Conservation (phyloP, 352 stramenopile genomes). For the Thalassiosira livingstoniorum region DNA sequence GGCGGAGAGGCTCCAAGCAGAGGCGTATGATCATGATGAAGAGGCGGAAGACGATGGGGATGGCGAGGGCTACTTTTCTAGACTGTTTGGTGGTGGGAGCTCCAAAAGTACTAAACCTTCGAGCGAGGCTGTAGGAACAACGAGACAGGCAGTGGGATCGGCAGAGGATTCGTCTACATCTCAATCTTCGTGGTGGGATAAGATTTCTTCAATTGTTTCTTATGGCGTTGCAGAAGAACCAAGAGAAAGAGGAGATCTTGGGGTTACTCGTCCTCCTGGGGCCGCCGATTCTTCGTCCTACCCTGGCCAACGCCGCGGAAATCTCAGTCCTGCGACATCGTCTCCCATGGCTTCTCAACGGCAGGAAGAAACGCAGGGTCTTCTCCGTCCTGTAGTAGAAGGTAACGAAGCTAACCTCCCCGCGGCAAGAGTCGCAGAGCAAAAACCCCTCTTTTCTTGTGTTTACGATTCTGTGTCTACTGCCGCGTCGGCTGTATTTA, state of each 20-base stretch:
- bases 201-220: slow-evolving; percentile 52
- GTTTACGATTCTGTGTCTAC: slow-evolving; percentile 72
- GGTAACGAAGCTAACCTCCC: slow-evolving; percentile 50
- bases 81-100: slow-evolving; percentile 33
- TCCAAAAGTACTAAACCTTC: slow-evolving; percentile 17
- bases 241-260: slow-evolving; percentile 50
- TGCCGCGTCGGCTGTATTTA: slow-evolving; percentile 50
- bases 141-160: slow-evolving; percentile 1
- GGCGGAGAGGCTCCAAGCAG: slow-evolving; percentile 76
- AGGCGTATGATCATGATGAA: too few relatives aligned
- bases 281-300: slow-evolving; percentile 13
- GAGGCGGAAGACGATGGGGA: slow-evolving; percentile 28
- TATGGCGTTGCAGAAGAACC: slow-evolving; percentile 41
- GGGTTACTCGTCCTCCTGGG: slow-evolving; percentile 58
- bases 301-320: slow-evolving; percentile 33
- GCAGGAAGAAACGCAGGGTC: slow-evolving; percentile 42
- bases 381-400: slow-evolving; percentile 40
- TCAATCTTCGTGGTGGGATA: slow-evolving; percentile 64
- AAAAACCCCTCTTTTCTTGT: slow-evolving; percentile 76
- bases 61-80: slow-evolving; percentile 43
- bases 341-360: not conserved
- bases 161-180: slow-evolving; percentile 9
- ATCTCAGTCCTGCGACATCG: not conserved
- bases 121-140: too few relatives aligned
- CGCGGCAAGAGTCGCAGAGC: slow-evolving; percentile 59